Percentiles rank a stretch among this genome's conserved stretches.
Evolutionary conservation across 1,284 basidiomycete genomes (phyloP).

Genomic region (Marasmius tenuissimus): DNA sequence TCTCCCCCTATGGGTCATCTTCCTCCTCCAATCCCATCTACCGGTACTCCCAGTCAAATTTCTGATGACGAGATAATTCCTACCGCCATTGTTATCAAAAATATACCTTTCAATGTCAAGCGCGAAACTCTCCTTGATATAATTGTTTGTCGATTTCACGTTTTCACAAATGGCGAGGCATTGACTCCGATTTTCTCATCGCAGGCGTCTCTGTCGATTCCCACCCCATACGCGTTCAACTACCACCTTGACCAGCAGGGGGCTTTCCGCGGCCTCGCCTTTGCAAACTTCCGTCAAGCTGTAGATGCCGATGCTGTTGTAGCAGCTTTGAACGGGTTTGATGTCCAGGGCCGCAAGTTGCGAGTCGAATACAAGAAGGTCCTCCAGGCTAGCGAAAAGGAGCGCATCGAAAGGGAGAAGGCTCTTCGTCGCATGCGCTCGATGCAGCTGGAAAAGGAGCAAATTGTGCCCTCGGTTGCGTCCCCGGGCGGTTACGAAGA

Average conservation of each 20-base stretch:
- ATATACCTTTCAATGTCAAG: slow-evolving; percentile 98
- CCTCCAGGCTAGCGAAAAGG: slow-evolving; percentile 97
- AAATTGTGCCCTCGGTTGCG: slow-evolving; percentile 32
- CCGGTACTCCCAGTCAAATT: slow-evolving; percentile 45
- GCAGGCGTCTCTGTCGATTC: slow-evolving; percentile 89
- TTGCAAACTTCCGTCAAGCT: slow-evolving; percentile 95
- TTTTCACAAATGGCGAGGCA: slow-evolving; percentile 2
- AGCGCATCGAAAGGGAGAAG: slow-evolving; percentile 98
- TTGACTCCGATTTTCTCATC: slow-evolving; percentile 15
- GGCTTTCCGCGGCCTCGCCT: slow-evolving; percentile 96
- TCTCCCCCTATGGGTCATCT: slow-evolving; percentile 71
- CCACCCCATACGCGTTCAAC: slow-evolving; percentile 99
- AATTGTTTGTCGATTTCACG: slow-evolving; percentile 65
- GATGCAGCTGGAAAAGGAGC: slow-evolving; percentile 89
- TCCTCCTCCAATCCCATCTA: slow-evolving; percentile 45
- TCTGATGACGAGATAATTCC: slow-evolving; percentile 94
- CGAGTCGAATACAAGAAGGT: slow-evolving; percentile 99
- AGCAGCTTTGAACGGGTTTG: slow-evolving; percentile 91
- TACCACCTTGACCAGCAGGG: slow-evolving; percentile 95
- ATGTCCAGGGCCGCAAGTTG: slow-evolving; percentile 97
- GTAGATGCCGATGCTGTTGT: slow-evolving; percentile 95
- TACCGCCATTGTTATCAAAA: slow-evolving; percentile 99
- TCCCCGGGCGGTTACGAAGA: slow-evolving; percentile 62
- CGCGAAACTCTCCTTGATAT: slow-evolving; percentile 94
- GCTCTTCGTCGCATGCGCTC: slow-evolving; percentile 97